A percentile compares a stretch with the other conserved stretches of the same genome.
Evolutionary conservation across 768 basidiomycete genomes (phyloP).

Genomic region (Hypsizygus marmoreus): DNA sequence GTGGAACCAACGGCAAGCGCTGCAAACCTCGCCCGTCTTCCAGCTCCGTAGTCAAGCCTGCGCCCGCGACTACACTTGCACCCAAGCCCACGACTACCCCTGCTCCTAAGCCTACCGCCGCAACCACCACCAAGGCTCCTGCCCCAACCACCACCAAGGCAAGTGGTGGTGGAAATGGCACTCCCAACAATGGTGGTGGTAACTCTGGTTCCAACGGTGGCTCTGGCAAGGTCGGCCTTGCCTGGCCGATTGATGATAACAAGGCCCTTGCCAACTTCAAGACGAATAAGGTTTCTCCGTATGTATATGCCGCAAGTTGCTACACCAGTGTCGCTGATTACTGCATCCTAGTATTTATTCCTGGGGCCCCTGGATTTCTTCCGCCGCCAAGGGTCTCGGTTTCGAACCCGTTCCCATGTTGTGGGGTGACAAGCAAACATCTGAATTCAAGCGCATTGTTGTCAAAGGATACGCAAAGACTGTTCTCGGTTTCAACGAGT

Average conservation of each 20-base stretch:
- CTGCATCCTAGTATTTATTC: constrained; percentile 50
- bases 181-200: constrained; percentile 12
- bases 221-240: constrained; percentile 58
- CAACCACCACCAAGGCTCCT: constrained; percentile 18
- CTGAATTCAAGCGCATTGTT: constrained; percentile 48
- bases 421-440: constrained; percentile 61
- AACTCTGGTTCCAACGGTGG: constrained; percentile 22
- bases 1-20: constrained; percentile 42
- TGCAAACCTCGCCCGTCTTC: constrained; percentile 58
- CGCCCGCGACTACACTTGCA: constrained; percentile 15
- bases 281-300: constrained; percentile 46
- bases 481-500: constrained; percentile 79
- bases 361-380: constrained; percentile 62
- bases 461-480: constrained; percentile 50
- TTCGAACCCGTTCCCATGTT: constrained; percentile 64
- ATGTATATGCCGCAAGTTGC: constrained; percentile 13
- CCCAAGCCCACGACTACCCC: constrained; percentile 15
- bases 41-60: constrained; percentile 18
- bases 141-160: constrained; percentile 16
- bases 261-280: constrained; percentile 52
- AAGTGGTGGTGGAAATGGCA: constrained; percentile 5
- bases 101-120: constrained; percentile 20
- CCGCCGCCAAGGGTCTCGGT: constrained; percentile 43
- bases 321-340: not conserved
- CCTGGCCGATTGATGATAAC: constrained; percentile 64